phyloP scores from a whole-genome alignment of 2,329 filamentous ascomycete species.

The Alternaria arborescens region DNA sequence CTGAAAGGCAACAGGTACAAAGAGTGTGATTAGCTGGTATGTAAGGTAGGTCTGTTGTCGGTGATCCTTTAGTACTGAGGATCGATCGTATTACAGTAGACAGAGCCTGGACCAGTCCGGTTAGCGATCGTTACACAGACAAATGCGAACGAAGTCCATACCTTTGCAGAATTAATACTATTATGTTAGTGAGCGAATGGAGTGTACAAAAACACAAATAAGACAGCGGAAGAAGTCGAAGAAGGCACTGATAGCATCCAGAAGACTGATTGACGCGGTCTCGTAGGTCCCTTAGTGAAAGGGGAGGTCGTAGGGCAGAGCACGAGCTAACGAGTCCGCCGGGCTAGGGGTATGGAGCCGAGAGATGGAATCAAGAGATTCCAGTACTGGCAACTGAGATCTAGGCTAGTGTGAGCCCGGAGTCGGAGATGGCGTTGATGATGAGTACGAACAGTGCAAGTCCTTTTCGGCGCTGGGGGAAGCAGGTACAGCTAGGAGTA shows the following conservation, averaged over 20 bases:
- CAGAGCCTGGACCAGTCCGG: slow-evolving; percentile 44
- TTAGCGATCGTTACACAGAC: slow-evolving; percentile 24
- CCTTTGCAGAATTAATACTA: slow-evolving; percentile 60
- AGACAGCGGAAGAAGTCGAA: slow-evolving; percentile 44
- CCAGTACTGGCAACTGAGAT: slow-evolving; percentile 49
- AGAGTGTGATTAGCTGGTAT: slow-evolving; percentile 68
- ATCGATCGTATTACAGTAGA: slow-evolving; percentile 40
- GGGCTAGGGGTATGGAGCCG: slow-evolving; percentile 50
- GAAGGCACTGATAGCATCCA: slow-evolving; percentile 55
- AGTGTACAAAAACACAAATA: slow-evolving; percentile 45
- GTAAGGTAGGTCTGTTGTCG: slow-evolving; percentile 52
- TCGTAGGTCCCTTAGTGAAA: slow-evolving; percentile 45
- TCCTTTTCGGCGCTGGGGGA: slow-evolving; percentile 25
- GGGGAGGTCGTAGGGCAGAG: slow-evolving; percentile 55
- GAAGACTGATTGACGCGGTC: slow-evolving; percentile 48
- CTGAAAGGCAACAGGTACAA: slow-evolving; percentile 57
- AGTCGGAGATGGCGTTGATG: neutral
- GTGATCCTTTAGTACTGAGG: slow-evolving; percentile 46
- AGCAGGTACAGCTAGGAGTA: slow-evolving; percentile 26
- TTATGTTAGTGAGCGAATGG: slow-evolving; percentile 54
- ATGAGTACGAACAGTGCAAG: slow-evolving; percentile 32
- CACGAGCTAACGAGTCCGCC: slow-evolving; percentile 65
- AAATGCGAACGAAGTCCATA: slow-evolving; percentile 44
- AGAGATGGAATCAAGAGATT: slow-evolving; percentile 56
- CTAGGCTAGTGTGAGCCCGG: slow-evolving; percentile 42